Conservation (phyloP, 768 basidiomycete species). For the Daedalea quercina region DNA sequence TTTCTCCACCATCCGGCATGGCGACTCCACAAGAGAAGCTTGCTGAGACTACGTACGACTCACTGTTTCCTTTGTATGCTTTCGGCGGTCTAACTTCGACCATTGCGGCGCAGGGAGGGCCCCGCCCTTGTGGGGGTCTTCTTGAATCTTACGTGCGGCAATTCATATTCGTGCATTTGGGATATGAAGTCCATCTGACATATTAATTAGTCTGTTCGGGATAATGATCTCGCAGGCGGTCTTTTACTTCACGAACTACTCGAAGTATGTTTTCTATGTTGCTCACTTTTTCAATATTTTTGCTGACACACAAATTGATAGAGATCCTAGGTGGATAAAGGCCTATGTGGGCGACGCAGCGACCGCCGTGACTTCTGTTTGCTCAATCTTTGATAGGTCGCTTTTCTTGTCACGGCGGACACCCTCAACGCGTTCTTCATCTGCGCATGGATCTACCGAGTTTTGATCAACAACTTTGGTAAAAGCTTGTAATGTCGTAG, state of each 20-base stretch:
- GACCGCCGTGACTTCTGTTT: not conserved
- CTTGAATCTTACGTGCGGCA: constrained; percentile 12
- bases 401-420: constrained; percentile 33
- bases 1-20: not conserved
- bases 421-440: constrained; percentile 36
- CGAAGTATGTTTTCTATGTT: constrained; percentile 7
- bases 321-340: constrained; percentile 2
- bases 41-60: not conserved
- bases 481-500: not conserved
- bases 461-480: constrained; percentile 38
- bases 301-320: not conserved
- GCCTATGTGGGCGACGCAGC: not conserved
- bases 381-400: constrained; percentile 21
- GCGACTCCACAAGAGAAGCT: not conserved
- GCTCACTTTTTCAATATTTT: not conserved
- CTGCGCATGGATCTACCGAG: constrained; percentile 33
- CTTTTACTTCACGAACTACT: constrained; percentile 17
- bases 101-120: not conserved
- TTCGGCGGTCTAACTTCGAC: not conserved
- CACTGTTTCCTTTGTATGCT: not conserved
- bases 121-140: constrained; percentile 5
- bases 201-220: constrained; percentile 9
- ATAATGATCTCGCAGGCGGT: constrained; percentile 19
- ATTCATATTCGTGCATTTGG: not conserved
- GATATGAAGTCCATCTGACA: not conserved